These are phyloP conservation scores for Grosmannia serpens DNA, from an alignment of 2,329 filamentous ascomycete genomes.

Conservation along the genomic window DNA sequence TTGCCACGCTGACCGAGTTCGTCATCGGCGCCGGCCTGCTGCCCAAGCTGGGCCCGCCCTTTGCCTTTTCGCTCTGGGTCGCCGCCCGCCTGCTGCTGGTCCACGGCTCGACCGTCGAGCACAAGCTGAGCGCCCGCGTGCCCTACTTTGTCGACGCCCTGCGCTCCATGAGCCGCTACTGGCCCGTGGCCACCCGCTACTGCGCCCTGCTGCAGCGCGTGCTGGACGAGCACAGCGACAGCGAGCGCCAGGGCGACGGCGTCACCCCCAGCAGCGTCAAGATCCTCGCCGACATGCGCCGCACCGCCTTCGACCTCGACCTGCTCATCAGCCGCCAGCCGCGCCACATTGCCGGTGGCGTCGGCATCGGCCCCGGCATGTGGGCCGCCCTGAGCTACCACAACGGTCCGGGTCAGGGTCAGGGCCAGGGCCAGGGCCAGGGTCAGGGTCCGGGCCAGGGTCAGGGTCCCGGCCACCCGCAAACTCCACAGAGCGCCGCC, in stretches of 20 bases:
- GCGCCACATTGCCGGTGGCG: slow-evolving; percentile 24
- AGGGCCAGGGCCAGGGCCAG: too few species aligned
- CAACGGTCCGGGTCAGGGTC: not conserved
- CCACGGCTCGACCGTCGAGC: slow-evolving; percentile 81
- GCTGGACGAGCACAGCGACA: slow-evolving; percentile 74
- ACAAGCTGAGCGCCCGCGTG: slow-evolving; percentile 69
- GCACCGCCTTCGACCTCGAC: slow-evolving; percentile 82
- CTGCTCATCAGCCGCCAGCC: slow-evolving; percentile 81
- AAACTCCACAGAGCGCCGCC: not conserved
- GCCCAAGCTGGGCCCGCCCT: slow-evolving; percentile 73
- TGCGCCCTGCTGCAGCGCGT: slow-evolving; percentile 69
- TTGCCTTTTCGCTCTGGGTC: slow-evolving; percentile 89
- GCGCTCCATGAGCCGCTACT: slow-evolving; percentile 67
- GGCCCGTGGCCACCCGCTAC: slow-evolving; percentile 78
- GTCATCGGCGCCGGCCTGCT: slow-evolving; percentile 66
- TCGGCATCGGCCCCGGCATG: not conserved
- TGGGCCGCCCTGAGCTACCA: too few species aligned
- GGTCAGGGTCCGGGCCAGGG: too few species aligned
- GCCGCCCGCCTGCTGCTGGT: slow-evolving; percentile 78
- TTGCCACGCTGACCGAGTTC: slow-evolving; percentile 66
- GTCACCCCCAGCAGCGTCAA: slow-evolving; percentile 73
- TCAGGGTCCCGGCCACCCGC: too few species aligned
- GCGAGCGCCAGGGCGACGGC: slow-evolving; percentile 60
- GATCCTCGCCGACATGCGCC: slow-evolving; percentile 83
- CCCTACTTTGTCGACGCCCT: slow-evolving; percentile 73